Base-by-base conservation (phyloP, 768 basidiomycete genomes). In the Coprinopsis strossmayeri region DNA sequence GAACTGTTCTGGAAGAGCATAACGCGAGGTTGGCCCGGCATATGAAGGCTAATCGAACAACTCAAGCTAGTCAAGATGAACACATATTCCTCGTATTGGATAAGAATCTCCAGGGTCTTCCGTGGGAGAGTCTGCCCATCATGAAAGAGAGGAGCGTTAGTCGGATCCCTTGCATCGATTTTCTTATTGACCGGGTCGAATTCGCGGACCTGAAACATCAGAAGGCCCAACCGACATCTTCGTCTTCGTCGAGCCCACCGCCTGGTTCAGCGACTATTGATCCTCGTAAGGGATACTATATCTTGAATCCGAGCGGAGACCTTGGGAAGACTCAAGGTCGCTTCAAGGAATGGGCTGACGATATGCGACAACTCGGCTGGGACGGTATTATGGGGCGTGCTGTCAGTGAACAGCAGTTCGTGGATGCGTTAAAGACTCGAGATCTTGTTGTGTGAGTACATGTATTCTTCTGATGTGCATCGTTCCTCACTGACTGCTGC, bases 81-180 rank as follows among this genome's bases (percentile, higher is more conserved):
- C 95, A 98, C 59, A 64, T 83, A 28, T 95, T 97, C 69, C 70
- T 98, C 52, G 78, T 95, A 17, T 73, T 98, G 42, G 96, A 97
- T 65, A 90, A 89, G 66, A 83, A 88, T 50, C 69, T 94, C 10
- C 90, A 93, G 59, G 80, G 82, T 0, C 73, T 98, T 48, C 94
- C 96, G 1, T 98, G 95, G 95, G 96, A 98, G 66, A 94, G 87
- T 21, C 80, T 97, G 12, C 93, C 95, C 0, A 77, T 84, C 34
- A 68, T 98, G 10, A 76, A 90, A 34, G 90, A 87, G 7, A 74
- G 84, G 42, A 89, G 92, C 46, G 78, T 97, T 60, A 93, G 90
- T 60, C 84, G 96, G n/a, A 82, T 97, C 53, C 96, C 96, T 1
- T 90, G 86, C 28, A 61, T 93, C 32, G 79, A 89, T 49, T 97